Evolutionary conservation across 495 filamentous ascomycete species (phyloP).

Genomic region (Amphirosellinia nigrospora): DNA sequence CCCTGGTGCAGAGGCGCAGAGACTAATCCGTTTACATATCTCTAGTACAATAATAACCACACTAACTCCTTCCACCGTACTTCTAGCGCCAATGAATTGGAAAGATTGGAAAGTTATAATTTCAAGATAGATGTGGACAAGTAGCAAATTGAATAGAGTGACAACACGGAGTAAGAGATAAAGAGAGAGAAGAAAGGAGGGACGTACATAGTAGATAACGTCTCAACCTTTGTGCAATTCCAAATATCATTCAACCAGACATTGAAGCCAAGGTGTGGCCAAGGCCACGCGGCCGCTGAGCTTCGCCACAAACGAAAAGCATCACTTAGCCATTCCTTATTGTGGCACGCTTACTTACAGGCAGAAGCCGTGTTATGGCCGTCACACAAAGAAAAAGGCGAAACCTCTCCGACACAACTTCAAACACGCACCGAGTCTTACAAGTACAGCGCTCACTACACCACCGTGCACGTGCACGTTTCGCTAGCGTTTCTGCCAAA

Average conservation of each 20-base stretch:
- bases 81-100: neutral
- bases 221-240: constrained; percentile 12
- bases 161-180: neutral
- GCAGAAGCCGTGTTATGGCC: neutral
- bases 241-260: neutral
- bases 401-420: neutral
- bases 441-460: neutral
- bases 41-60: neutral
- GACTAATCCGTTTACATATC: neutral
- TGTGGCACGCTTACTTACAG: neutral
- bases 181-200: neutral
- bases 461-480: neutral
- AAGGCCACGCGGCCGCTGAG: constrained; percentile 14
- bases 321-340: neutral
- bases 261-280: neutral
- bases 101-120: neutral
- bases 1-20: neutral
- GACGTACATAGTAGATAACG: too few species aligned
- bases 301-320: constrained; percentile 18
- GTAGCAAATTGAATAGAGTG: neutral
- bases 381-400: neutral
- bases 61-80: too few species aligned
- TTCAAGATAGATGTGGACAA: neutral
- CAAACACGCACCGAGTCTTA: constrained; percentile 1
- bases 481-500: neutral